Conservation (phyloP, 1,284 basidiomycete species). For the Apiotrichum akiyoshidainum region DNA sequence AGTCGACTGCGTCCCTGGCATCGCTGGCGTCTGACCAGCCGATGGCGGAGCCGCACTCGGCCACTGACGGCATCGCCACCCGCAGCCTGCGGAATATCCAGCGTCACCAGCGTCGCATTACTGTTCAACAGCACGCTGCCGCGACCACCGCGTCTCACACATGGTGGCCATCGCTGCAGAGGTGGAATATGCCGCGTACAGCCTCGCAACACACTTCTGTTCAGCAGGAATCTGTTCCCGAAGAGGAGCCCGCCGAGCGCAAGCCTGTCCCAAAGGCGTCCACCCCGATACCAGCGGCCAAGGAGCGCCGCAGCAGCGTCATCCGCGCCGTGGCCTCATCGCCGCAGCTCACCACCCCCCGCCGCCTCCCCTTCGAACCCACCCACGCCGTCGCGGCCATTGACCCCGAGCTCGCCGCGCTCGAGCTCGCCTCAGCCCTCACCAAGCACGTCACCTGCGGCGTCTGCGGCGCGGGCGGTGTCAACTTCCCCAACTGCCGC, state of each 20-base stretch:
- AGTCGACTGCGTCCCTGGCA: conserved; percentile 26
- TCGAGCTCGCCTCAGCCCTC: conserved; percentile 37
- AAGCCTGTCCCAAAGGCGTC: background rate
- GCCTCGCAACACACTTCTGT: background rate
- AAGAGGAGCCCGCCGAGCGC: no score
- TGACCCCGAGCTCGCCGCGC: conserved; percentile 40
- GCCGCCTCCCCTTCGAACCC: conserved; percentile 31
- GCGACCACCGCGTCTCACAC: background rate
- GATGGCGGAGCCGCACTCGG: background rate
- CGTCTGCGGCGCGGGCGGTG: conserved; percentile 38
- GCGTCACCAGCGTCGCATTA: conserved; percentile 5
- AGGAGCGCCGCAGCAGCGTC: background rate
- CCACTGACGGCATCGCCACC: background rate
- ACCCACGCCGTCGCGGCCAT: conserved; percentile 29
- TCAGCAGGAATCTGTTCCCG: background rate
- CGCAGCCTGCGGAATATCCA: conserved; percentile 12
- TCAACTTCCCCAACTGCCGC: conserved; percentile 48
- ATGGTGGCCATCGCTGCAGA: conserved; percentile 18
- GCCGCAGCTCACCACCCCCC: conserved; percentile 13
- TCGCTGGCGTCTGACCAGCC: conserved; percentile 13
- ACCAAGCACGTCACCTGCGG: conserved; percentile 43
- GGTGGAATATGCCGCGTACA: conserved; percentile 16
- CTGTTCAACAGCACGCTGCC: background rate
- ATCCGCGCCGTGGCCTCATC: conserved; percentile 35
- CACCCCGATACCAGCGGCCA: background rate